Evolutionary conservation across 139 green algal genomes (phyloP), one percentile per base, ranked within the genome.

Genomic region (Volvox africanus): DNA sequence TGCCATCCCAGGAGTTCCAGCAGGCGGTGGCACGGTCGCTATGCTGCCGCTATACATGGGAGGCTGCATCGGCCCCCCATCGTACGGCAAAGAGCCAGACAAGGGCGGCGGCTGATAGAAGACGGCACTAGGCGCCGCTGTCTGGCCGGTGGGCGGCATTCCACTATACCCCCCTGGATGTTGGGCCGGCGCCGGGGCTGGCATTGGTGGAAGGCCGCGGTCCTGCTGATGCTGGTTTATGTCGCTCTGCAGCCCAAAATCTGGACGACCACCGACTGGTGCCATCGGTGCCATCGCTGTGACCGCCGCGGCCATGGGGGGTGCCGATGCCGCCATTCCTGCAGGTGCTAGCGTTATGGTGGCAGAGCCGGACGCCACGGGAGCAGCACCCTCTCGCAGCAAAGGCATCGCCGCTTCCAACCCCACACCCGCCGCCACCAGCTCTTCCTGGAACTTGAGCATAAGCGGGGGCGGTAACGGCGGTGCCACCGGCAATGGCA

Each of bases 381-480:
- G 55, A 16, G 24, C n/a, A 32, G 24, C 75, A 33, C 28, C 80
- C 32, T 28, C 9, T 12, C 65, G 65, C 65, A 24, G 11, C 65
- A 24, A 28, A 73, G 84, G 84, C 87, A 71, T 33, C 16, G 87
- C 87, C 50, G 61, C 87, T 22, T 78, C 76, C 76, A 86, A 19
- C 76, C 76, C 87, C 61, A 85, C 87, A 3, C 87, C 87, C 24
- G 87, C 87, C 33, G 76, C 76, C 28, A 82, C 61, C 61, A 86
- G 76, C 76, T 85, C 76, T 1, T 79, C 76, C 76, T 91, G 76
- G 33, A 91, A 86, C 3, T 21, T 26, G 17, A 61, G 12, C 87
- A 91, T 77, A 24, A 91, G 87, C 33, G 76, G 76, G 75, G 61
- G 87, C n/a, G 86, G 87, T 61, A 91, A 61, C 76, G 87, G 75